Base-by-base conservation (phyloP, 2,329 filamentous ascomycete species). In the Xylaria hypoxylon region DNA sequence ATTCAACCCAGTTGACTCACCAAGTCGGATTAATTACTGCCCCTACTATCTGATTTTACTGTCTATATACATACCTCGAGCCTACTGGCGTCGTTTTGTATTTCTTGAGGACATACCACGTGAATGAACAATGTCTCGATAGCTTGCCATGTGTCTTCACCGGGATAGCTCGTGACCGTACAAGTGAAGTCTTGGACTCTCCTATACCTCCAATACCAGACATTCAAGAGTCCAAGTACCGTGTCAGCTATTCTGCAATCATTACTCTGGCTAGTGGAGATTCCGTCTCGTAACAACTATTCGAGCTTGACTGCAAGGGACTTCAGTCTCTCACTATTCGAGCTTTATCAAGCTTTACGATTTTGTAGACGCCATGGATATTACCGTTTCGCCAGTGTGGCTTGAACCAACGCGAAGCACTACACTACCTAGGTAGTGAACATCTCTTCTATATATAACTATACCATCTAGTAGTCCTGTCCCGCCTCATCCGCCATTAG, bases 251-350 rank as follows among this genome's bases (percentile, higher is more conserved):
- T 11, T 11, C 35, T 38, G 35, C 11, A 38, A 15, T 38, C 13
- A 11, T 15, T 11, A 15, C 35, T 31, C 35, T 51, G 35, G 45
- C 44, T 15, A 28, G 53, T 45, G 38, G 61, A 15, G 53, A 61
- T 59, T 45, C 24, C 35, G 28, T 53, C 42, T 28, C 48, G 38
- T 64, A 55, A 58, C 62, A 1, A 28, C 55, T 59, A 60, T 33
- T 44, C 56, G 42, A 56, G 26, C 33, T 22, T 22, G 42, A 45
- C 42, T 55, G 62, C 56, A 56, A 10, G 50, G 50, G 19, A 55
- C 33, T 56, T 60, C 56, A 65, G 56, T 40, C 55, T 64, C 56
- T 65, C 56, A 44, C 31, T 19, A 15, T 56, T 51, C 50, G 60
- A 64, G 56, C 62, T 64, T 56, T 50, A 48, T 60, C 35, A 38